These are phyloP conservation scores for Hemisphaericaspora subhashii DNA, from an alignment of 1,139 yeast genomes.

Conservation along the genomic window DNA sequence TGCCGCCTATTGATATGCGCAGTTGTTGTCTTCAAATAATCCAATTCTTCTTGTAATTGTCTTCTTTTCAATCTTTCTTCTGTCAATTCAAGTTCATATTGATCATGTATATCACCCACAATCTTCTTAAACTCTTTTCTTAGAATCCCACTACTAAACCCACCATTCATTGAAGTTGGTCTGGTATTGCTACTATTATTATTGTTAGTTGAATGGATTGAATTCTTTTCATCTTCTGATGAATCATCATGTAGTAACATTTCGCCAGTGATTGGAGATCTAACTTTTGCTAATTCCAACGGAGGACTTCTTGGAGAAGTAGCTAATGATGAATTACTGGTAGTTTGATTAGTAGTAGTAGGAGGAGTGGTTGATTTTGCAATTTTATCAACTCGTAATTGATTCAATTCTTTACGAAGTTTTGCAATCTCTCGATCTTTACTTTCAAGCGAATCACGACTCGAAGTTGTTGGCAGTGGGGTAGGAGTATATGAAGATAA, in stretches of 20 bases:
- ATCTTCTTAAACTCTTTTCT: slow-evolving; percentile 72
- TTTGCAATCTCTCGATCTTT: slow-evolving; percentile 47
- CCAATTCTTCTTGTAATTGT: slow-evolving; percentile 43
- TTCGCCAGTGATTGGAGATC: slow-evolving; percentile 31
- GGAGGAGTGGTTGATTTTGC: slow-evolving; percentile 22
- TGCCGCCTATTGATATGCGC: not conserved
- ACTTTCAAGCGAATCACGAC: slow-evolving; percentile 22
- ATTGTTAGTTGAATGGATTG: slow-evolving; percentile 8
- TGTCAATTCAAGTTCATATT: slow-evolving; percentile 57
- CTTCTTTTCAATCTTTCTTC: slow-evolving; percentile 57
- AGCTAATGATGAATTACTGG: slow-evolving; percentile 6
- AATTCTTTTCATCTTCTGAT: slow-evolving; percentile 5
- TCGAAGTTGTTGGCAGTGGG: not conserved
- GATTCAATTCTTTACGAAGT: slow-evolving; percentile 48
- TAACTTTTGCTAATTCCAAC: slow-evolving; percentile 7
- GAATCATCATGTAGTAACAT: slow-evolving; percentile 6
- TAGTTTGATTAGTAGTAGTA: no score
- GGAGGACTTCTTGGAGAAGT: slow-evolving; percentile 8
- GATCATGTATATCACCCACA: slow-evolving; percentile 61
- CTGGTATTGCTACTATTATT: no score
- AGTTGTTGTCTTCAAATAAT: slow-evolving; percentile 8
- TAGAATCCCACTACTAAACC: slow-evolving; percentile 47
- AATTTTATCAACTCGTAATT: slow-evolving; percentile 50
- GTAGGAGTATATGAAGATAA: slow-evolving; percentile 9
- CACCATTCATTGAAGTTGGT: slow-evolving; percentile 17